phyloP scores from a whole-genome alignment of 2,329 filamentous ascomycete species.

The Rugonectria rugulosa region DNA sequence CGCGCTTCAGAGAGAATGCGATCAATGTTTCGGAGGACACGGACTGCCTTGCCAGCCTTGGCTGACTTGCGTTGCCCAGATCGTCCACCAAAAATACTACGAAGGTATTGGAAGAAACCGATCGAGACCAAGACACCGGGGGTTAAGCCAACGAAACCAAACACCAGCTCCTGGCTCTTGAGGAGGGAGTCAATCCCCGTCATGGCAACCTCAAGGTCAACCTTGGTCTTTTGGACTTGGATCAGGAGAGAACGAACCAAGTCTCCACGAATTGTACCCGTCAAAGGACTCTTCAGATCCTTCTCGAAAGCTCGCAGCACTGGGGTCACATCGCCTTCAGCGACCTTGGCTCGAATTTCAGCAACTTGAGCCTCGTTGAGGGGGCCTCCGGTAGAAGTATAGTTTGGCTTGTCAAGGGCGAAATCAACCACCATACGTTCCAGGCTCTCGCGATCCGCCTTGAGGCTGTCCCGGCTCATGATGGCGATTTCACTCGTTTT shows the following conservation, averaged over 20 bases:
- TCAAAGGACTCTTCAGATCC: constrained; percentile 82
- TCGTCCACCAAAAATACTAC: constrained; percentile 72
- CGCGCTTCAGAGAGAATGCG: constrained; percentile 75
- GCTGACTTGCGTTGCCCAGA: constrained; percentile 71
- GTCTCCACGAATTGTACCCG: constrained; percentile 84
- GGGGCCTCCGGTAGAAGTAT: constrained; percentile 55
- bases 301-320: constrained; percentile 91
- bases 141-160: constrained; percentile 95
- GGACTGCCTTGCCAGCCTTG: constrained; percentile 73
- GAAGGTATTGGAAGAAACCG: constrained; percentile 75
- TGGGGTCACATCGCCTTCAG: constrained; percentile 91
- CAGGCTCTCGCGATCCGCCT: constrained; percentile 87
- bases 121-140: constrained; percentile 90
- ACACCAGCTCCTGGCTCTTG: constrained; percentile 96
- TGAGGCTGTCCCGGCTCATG: constrained; percentile 92
- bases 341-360: constrained; percentile 79
- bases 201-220: constrained; percentile 95
- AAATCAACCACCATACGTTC: constrained; percentile 99
- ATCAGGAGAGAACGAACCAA: constrained; percentile 90
- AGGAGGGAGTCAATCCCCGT: constrained; percentile 93
- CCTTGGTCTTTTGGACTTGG: constrained; percentile 98
- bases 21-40: constrained; percentile 87
- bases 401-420: constrained; percentile 79
- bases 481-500: constrained; percentile 93
- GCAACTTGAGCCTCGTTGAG: constrained; percentile 75